Conservation (phyloP, 2,329 filamentous ascomycete species). For the Cladobotryum protrusum region DNA sequence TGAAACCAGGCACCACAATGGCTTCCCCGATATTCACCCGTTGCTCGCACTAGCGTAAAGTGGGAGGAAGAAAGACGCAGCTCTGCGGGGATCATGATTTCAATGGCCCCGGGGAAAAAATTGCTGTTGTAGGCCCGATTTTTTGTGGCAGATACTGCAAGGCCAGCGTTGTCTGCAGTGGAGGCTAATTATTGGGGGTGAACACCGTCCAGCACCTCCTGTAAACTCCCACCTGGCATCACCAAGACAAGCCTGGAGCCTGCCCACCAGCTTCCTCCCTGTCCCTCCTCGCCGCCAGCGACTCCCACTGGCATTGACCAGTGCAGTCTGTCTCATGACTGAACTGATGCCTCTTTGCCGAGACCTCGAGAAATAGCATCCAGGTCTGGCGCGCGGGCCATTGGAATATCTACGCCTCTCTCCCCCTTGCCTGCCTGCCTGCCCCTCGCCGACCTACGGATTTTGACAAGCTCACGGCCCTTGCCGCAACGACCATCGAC, state of each 20-base stretch:
- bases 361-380: constrained; percentile 25
- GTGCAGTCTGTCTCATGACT: constrained; percentile 19
- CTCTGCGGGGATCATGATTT: constrained; percentile 6
- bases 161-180: constrained; percentile 1
- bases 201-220: constrained; percentile 2
- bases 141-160: constrained; percentile 10
- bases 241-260: neutral
- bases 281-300: constrained; percentile 10
- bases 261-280: constrained; percentile 3
- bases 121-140: constrained; percentile 8
- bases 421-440: constrained; percentile 3
- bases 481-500: constrained; percentile 5
- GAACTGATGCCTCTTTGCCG: constrained; percentile 27
- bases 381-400: constrained; percentile 21
- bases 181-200: neutral
- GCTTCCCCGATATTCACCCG: constrained; percentile 19
- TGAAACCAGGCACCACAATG: no score
- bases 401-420: constrained; percentile 16
- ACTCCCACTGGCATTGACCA: constrained; percentile 17
- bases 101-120: constrained; percentile 10
- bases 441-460: constrained; percentile 17
- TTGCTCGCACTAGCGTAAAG: constrained; percentile 5
- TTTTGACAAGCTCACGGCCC: constrained; percentile 10
- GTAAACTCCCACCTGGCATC: constrained; percentile 2
- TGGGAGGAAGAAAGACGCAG: neutral